Evolutionary conservation across 345 rosid genomes (phyloP).

Genomic region (Bruguiera sexangula): DNA sequence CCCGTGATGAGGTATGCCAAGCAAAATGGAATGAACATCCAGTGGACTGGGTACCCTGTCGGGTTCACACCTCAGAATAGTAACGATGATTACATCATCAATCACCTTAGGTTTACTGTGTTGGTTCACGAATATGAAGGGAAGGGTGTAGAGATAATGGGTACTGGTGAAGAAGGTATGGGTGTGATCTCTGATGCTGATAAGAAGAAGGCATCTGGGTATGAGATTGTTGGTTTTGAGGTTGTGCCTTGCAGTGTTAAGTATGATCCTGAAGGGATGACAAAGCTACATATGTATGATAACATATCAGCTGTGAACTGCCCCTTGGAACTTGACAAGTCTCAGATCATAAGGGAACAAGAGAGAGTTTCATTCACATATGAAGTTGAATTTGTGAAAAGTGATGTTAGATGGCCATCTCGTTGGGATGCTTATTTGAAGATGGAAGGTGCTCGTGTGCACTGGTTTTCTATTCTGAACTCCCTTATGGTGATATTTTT

Average conservation of each 20-base stretch:
- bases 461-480: conserved; percentile 79
- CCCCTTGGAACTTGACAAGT: conserved; percentile 68
- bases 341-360: conserved; percentile 69
- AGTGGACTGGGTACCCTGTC: conserved; percentile 84
- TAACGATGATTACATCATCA: conserved; percentile 73
- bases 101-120: conserved; percentile 70
- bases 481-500: conserved; percentile 76
- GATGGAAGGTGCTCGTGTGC: conserved; percentile 87
- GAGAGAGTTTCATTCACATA: conserved; percentile 76
- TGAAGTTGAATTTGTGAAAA: conserved; percentile 74
- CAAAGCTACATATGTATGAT: conserved; percentile 63
- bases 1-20: conserved; percentile 71
- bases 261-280: conserved; percentile 54
- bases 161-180: conserved; percentile 86
- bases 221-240: conserved; percentile 81
- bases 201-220: conserved; percentile 61
- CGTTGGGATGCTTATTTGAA: conserved; percentile 89
- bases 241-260: conserved; percentile 77
- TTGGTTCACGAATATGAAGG: conserved; percentile 78
- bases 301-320: conserved; percentile 49
- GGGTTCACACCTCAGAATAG: conserved; percentile 66
- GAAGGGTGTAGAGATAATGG: conserved; percentile 65
- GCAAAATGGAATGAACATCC: conserved; percentile 67
- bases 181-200: conserved; percentile 74
- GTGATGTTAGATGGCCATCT: conserved; percentile 73